Base-by-base conservation (phyloP, 306 rosid species). In the Ammopiptanthus mongolicus region DNA sequence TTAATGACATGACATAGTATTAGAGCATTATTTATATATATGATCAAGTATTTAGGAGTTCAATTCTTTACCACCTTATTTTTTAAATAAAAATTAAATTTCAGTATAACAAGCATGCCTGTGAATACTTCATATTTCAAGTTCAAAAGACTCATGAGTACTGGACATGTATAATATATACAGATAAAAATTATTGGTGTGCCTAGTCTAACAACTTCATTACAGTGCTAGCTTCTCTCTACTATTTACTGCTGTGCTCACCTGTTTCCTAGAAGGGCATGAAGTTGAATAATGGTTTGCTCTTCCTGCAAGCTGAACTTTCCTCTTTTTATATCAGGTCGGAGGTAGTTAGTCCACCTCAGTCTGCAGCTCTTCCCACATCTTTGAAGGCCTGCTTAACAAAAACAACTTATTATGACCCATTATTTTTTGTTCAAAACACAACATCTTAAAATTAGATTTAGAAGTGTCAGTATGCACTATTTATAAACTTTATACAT, bases 231-330 rank as follows among this genome's bases (percentile, higher is more conserved):
- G n/a, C n/a, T n/a, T n/a, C n/a, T n/a, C n/a, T 71, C 12, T 9
- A n/a, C 5, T 1, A 8, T 2, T 56, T 3, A 25, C 15, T 71
- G 62, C 3, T 2, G 36, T 41, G 6, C 29, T 50, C 6, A 81
- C 87, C 80, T 83, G 73, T 86, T 86, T 25, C 90, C 90, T 17
- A 86, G 87, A 74, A 86, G 84, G 65, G 89, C 90, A 34, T 86
- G 87, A n/a, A 86, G 90, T 59, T 78, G 87, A 75, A 86, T 83
- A 17, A 86, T 86, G 56, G 87, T 78, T 71, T 75, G 84, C 34
- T 86, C 87, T 75, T 86, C 90, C 67, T 86, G 82, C 78, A 81
- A 74, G 47, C 82, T 86, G 74, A 86, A 81, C 76, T 81, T 86
- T 62, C 90, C 90, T 75, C 90, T 47, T 81, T 86, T 81, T 2